Percentiles rank a stretch among this genome's conserved stretches.
These are phyloP conservation scores for Narthecium ossifragum DNA, from an alignment of 106 monocot species.

Conservation along the genomic window DNA sequence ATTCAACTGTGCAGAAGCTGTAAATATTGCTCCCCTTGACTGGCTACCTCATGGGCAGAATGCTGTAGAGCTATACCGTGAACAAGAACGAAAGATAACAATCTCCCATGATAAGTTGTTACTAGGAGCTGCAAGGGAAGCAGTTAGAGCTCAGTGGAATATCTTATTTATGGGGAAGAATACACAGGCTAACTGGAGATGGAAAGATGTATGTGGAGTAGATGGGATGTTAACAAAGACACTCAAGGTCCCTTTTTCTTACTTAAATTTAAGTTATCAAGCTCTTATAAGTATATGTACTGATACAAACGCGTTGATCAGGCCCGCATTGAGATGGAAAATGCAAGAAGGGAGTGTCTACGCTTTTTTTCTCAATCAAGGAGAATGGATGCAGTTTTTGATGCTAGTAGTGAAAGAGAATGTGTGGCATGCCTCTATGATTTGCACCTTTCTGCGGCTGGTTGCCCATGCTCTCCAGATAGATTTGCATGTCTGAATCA, in stretches of 20 bases:
- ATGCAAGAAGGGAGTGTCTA: slow-evolving; percentile 40
- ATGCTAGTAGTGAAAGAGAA: slow-evolving; percentile 61
- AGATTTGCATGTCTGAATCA: slow-evolving; percentile 79
- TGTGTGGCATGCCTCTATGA: slow-evolving; percentile 83
- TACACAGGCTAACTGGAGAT: slow-evolving; percentile 38
- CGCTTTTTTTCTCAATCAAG: slow-evolving; percentile 39
- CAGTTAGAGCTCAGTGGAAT: slow-evolving; percentile 75
- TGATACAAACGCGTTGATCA: slow-evolving; percentile 9
- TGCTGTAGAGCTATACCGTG: slow-evolving; percentile 76
- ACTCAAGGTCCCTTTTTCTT: slow-evolving; percentile 36
- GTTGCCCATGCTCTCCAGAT: slow-evolving; percentile 59
- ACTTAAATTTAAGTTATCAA: background rate
- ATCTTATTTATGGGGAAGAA: slow-evolving; percentile 39
- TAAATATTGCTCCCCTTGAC: slow-evolving; percentile 79
- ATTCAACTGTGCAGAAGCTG: slow-evolving; percentile 82
- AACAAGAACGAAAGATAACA: slow-evolving; percentile 56
- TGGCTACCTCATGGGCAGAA: slow-evolving; percentile 88
- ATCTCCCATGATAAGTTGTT: slow-evolving; percentile 83
- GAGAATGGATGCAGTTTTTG: slow-evolving; percentile 77
- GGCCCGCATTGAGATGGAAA: slow-evolving; percentile 59
- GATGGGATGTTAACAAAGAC: slow-evolving; percentile 45
- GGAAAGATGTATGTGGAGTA: slow-evolving; percentile 59
- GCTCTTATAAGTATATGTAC: slow-evolving; percentile 9
- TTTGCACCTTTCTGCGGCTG: slow-evolving; percentile 77
- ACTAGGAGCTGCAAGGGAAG: slow-evolving; percentile 83